These are phyloP conservation scores for Eucalyptus melliodora DNA, from an alignment of 345 rosid genomes.

Conservation along the genomic window DNA sequence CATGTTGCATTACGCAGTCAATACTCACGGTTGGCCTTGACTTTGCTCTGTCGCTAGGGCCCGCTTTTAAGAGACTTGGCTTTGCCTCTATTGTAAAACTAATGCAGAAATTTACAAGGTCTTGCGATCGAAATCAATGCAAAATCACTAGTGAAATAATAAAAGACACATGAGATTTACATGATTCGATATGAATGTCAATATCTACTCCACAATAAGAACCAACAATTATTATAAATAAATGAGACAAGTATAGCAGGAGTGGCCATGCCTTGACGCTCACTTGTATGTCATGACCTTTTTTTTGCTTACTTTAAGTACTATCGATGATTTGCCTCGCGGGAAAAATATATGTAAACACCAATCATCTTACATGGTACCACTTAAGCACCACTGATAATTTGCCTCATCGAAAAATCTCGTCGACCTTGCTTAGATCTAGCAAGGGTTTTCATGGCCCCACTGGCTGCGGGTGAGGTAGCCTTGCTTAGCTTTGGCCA, in stretches of 20 bases:
- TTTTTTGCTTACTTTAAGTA: no score
- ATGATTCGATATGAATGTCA: no score
- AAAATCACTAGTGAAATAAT: not conserved
- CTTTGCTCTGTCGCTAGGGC: not conserved
- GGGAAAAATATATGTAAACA: rapidly evolving
- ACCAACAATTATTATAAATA: no score
- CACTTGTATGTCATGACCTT: rapidly evolving
- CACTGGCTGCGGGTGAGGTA: rapidly evolving
- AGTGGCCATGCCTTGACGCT: rapidly evolving
- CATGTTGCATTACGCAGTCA: not conserved
- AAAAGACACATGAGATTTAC: no score
- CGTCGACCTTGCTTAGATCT: rapidly evolving
- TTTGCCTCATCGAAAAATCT: rapidly evolving
- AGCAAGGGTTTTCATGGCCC: no score
- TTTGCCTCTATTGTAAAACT: not conserved
- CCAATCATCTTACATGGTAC: rapidly evolving
- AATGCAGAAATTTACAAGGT: not conserved
- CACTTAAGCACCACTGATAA: rapidly evolving
- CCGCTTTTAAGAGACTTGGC: not conserved
- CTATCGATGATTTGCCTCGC: rapidly evolving
- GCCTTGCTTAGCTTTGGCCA: rapidly evolving
- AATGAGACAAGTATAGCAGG: rapidly evolving
- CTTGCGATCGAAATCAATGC: rapidly evolving
- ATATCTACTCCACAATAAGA: rapidly evolving
- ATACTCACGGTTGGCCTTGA: not conserved